Evolutionary conservation across 805 yeast species (phyloP).

Genomic region (Candida xyloterini): DNA sequence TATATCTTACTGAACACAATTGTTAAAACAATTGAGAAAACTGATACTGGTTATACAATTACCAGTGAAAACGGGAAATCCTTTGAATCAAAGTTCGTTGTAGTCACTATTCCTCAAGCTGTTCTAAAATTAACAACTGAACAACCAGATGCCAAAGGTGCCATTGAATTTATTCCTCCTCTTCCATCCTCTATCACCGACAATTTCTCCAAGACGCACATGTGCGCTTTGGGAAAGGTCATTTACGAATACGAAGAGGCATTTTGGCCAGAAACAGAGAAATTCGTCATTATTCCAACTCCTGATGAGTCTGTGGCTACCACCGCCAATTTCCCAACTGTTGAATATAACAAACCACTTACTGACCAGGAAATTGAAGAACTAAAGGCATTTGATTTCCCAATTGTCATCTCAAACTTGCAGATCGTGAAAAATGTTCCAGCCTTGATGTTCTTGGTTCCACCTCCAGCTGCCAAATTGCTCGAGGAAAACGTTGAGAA

Average conservation of each 20-base stretch:
- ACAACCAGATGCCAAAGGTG: slow-evolving; percentile 25
- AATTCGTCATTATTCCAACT: slow-evolving; percentile 28
- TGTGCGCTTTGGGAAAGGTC: slow-evolving; percentile 43
- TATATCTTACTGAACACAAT: slow-evolving; percentile 19
- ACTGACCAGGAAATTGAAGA: slow-evolving; percentile 6
- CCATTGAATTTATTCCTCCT: slow-evolving; percentile 33
- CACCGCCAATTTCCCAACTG: slow-evolving; percentile 9
- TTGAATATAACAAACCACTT: slow-evolving; percentile 14
- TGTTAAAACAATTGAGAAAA: slow-evolving; percentile 31
- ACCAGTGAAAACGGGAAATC: slow-evolving; percentile 18
- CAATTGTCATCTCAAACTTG: slow-evolving; percentile 28
- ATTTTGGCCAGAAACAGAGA: slow-evolving; percentile 41
- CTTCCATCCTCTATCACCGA: slow-evolving; percentile 34
- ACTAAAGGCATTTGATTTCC: slow-evolving; percentile 29
- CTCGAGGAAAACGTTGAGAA: slow-evolving; percentile 38
- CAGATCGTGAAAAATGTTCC: slow-evolving; percentile 30
- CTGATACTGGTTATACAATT: slow-evolving; percentile 14
- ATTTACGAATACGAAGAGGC: slow-evolving; percentile 41
- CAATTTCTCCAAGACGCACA: slow-evolving; percentile 32
- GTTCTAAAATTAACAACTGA: slow-evolving; percentile 36
- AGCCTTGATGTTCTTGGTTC: slow-evolving; percentile 43
- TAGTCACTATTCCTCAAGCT: slow-evolving; percentile 52
- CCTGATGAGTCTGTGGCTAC: slow-evolving; percentile 22
- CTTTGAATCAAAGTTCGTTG: slow-evolving; percentile 33
- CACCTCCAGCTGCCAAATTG: slow-evolving; percentile 46